These are phyloP conservation scores for Capsella rubella DNA, from an alignment of 441 rosid genomes.

Conservation along the genomic window DNA sequence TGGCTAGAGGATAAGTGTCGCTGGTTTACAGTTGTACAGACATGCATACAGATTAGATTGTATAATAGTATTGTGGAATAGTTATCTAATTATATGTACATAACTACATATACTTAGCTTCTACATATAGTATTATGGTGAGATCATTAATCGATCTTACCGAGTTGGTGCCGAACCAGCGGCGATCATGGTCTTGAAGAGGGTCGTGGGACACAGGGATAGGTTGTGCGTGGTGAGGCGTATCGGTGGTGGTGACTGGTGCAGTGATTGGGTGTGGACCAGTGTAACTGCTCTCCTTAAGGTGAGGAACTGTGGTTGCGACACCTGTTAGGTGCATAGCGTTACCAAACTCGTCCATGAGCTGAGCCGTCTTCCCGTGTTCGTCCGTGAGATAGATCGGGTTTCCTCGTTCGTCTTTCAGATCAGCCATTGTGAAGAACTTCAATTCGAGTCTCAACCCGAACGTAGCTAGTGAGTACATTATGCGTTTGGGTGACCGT, in stretches of 20 bases:
- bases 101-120: not conserved
- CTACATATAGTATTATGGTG: not conserved
- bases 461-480: conserved; percentile 1
- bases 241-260: conserved; percentile 40
- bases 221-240: conserved; percentile 46
- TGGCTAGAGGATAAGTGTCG: not conserved
- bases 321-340: conserved; percentile 66
- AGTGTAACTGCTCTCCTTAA: conserved; percentile 39
- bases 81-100: not conserved
- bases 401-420: conserved; percentile 75
- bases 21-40: not conserved
- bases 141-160: conserved; percentile 14
- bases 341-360: conserved; percentile 72
- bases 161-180: conserved; percentile 50
- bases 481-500: not conserved
- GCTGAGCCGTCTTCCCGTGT: conserved; percentile 66
- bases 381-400: conserved; percentile 67
- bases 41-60: not conserved
- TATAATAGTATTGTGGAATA: not conserved
- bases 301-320: conserved; percentile 46
- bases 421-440: conserved; percentile 52
- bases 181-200: conserved; percentile 52
- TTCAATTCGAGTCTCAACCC: not conserved
- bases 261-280: conserved; percentile 47
- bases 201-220: conserved; percentile 38